Conservation (phyloP, 2,329 filamentous ascomycete genomes). For the Ustilaginoidea virens region DNA sequence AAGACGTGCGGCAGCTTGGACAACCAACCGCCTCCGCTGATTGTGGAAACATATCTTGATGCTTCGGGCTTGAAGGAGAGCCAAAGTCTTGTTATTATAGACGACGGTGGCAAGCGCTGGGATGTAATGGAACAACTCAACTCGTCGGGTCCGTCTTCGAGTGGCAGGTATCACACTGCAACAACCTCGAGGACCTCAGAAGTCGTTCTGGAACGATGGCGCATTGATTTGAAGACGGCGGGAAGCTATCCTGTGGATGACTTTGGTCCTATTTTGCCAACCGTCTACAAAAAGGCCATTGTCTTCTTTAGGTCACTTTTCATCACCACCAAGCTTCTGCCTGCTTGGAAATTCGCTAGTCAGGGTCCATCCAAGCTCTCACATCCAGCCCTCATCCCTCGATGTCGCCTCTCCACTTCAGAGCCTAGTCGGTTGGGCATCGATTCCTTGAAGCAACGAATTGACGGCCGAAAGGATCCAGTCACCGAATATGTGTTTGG, state of each 20-base stretch:
- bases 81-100: slow-evolving; percentile 74
- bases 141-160: slow-evolving; percentile 36
- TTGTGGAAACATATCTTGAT: slow-evolving; percentile 85
- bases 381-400: slow-evolving; percentile 52
- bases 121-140: slow-evolving; percentile 77
- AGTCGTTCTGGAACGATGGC: slow-evolving; percentile 84
- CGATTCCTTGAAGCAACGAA: slow-evolving; percentile 44
- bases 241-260: slow-evolving; percentile 35
- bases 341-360: slow-evolving; percentile 69
- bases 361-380: slow-evolving; percentile 58
- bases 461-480: slow-evolving; percentile 21
- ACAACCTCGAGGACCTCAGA: slow-evolving; percentile 41
- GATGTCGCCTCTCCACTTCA: slow-evolving; percentile 62
- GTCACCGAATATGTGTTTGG: slow-evolving; percentile 69
- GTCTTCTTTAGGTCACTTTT: slow-evolving; percentile 86
- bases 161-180: slow-evolving; percentile 26
- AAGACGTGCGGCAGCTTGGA: slow-evolving; percentile 63
- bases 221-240: slow-evolving; percentile 53
- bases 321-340: slow-evolving; percentile 65
- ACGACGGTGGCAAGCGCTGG: slow-evolving; percentile 83
- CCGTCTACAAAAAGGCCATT: slow-evolving; percentile 93
- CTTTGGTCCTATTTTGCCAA: slow-evolving; percentile 55
- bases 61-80: slow-evolving; percentile 63
- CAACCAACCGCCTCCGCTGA: slow-evolving; percentile 63
- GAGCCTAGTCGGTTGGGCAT: slow-evolving; percentile 35